Evolutionary conservation across 192 early-diverging fungal genomes (phyloP).

Genomic region (Coemansia sp.): DNA sequence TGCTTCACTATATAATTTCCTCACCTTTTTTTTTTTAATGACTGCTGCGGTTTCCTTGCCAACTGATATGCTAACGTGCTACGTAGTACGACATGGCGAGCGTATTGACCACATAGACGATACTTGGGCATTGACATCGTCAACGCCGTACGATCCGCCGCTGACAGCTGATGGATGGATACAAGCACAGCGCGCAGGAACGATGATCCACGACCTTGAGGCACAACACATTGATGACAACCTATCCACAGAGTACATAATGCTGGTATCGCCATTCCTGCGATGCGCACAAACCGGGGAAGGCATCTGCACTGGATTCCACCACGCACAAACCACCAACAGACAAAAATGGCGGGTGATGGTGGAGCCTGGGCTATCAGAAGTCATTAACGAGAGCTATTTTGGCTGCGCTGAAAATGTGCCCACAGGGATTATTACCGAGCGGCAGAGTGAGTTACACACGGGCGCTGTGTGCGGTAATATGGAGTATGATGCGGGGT

Average conservation of each 20-base stretch:
- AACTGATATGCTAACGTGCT: slow-evolving; percentile 27
- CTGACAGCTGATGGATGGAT: slow-evolving; percentile 28
- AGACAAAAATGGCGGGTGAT: slow-evolving; percentile 16
- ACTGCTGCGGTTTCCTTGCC: slow-evolving; percentile 14
- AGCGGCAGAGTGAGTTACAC: slow-evolving; percentile 9
- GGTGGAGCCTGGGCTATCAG: slow-evolving; percentile 47
- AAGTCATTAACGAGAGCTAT: slow-evolving; percentile 50
- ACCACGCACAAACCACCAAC: neutral
- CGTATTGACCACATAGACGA: slow-evolving; percentile 54
- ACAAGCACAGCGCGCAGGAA: slow-evolving; percentile 36
- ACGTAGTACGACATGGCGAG: slow-evolving; percentile 52
- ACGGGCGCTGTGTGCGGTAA: neutral
- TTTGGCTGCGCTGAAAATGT: slow-evolving; percentile 21
- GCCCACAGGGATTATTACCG: slow-evolving; percentile 27
- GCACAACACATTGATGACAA: neutral
- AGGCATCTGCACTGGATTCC: slow-evolving; percentile 27
- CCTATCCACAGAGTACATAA: slow-evolving; percentile 16
- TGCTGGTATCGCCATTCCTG: slow-evolving; percentile 49
- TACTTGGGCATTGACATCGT: slow-evolving; percentile 21
- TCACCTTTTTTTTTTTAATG: no score
- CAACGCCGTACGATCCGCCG: slow-evolving; percentile 46
- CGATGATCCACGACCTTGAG: slow-evolving; percentile 34
- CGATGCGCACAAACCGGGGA: slow-evolving; percentile 50
- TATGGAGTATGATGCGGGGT: slow-evolving; percentile 16
- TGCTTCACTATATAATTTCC: slow-evolving; percentile 1